Base-by-base conservation (phyloP, 768 basidiomycete genomes). In the Amanita subjunquillea region DNA sequence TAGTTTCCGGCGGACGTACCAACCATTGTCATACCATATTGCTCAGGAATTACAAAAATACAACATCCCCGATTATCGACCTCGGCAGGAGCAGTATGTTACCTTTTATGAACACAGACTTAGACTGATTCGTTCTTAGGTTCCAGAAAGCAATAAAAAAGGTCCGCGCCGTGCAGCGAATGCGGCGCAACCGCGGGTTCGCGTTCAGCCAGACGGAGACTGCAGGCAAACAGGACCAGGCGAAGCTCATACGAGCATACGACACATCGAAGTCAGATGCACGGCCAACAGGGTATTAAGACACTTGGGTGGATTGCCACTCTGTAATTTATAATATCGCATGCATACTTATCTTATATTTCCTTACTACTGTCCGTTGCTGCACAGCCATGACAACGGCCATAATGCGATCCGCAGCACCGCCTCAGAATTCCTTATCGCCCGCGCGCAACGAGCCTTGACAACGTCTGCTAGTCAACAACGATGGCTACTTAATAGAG, bases 131-230 rank as follows among this genome's bases (percentile, higher is more conserved):
- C 46, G 48, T 59, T 54, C 25, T 22, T 54, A 94, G 91, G 67
- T 96, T 96, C 71, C 93, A 97, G 68, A 96, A 97, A 65, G 96
- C 96, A 13, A 99, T 99, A 77, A 98, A 97, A 69, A 99, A 99
- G 67, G 96, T 99, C 10, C 83, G 96, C n/a, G 96, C 96, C 0
- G 90, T 93, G 2, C 96, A 99, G 64, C 83, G 96, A 32, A 91
- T 98, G 88, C 85, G 96, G 12, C 78, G 91, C 53, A 96, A 91
- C 56, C 83, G 96, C 45, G 96, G 96, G 3, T 99, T 98, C 65
- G 96, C 96, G 3, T 99, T 99, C 74, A 92, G 88, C 66, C 94
- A 97, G 68, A 96, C 93, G 2, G 94, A 97, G 68, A 87, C 86
- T 58, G 74, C 77, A 25, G 79, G 81, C 29, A 81, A 82, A 57